A percentile compares a stretch with the other conserved stretches of the same genome.
phyloP scores from a whole-genome alignment of 352 stramenopile species.

The Pythium apleroticum region DNA sequence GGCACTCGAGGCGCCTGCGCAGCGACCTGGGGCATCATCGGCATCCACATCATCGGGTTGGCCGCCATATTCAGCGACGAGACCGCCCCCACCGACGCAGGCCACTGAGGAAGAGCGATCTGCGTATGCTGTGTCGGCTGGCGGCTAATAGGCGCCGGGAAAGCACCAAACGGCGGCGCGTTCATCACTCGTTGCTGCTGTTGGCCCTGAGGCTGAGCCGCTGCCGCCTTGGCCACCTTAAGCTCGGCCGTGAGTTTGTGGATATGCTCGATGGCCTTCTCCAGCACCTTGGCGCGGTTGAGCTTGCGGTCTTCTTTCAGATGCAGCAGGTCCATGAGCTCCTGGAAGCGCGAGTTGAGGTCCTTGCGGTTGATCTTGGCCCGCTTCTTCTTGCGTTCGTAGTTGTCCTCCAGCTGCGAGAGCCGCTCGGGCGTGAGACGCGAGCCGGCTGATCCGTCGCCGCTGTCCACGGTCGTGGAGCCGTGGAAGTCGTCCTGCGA shows the following conservation, averaged over 20 bases:
- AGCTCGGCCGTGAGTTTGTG: constrained; percentile 50
- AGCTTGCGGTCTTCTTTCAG: constrained; percentile 64
- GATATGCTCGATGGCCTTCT: constrained; percentile 63
- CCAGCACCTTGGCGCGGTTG: constrained; percentile 66
- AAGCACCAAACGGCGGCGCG: background rate
- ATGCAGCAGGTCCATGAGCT: constrained; percentile 63
- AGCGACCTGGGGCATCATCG: constrained; percentile 6
- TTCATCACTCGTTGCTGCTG: constrained; percentile 9
- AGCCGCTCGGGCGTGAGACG: constrained; percentile 29
- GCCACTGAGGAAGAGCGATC: constrained; percentile 2
- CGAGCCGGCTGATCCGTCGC: constrained; percentile 7
- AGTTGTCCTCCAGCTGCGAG: constrained; percentile 62
- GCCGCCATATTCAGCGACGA: background rate
- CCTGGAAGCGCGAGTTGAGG: constrained; percentile 62
- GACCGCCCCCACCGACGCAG: background rate
- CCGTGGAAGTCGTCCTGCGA: constrained; percentile 27
- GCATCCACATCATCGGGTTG: constrained; percentile 22
- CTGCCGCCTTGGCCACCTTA: constrained; percentile 21
- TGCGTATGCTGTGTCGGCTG: background rate
- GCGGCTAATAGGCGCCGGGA: constrained; percentile 1
- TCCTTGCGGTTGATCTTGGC: constrained; percentile 72
- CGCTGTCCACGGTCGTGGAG: constrained; percentile 4
- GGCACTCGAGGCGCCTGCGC: background rate
- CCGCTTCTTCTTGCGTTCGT: constrained; percentile 71
- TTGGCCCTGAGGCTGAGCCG: background rate